Percentiles rank a stretch among this genome's conserved stretches.
Conservation (phyloP, 495 filamentous ascomycete genomes). For the Neurospora pannonica region DNA sequence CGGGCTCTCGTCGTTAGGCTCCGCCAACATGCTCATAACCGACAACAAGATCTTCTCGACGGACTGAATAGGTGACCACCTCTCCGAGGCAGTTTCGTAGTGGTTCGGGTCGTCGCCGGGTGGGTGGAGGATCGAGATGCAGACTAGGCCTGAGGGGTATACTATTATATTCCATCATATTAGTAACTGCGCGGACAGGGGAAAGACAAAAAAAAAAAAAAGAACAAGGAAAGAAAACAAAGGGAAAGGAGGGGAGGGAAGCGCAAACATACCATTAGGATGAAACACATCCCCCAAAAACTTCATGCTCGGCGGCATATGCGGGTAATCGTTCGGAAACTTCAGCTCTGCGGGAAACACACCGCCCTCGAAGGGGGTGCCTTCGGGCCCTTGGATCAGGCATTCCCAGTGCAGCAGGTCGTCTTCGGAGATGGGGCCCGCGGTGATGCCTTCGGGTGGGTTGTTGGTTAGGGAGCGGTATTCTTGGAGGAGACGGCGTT, state of each 20-base stretch:
- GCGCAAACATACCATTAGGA: conserved; percentile 89
- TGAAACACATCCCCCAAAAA: conserved; percentile 91
- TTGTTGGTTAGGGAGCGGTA: conserved; percentile 70
- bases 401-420: conserved; percentile 97
- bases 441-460: conserved; percentile 88
- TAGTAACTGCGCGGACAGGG: no score
- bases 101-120: conserved; percentile 98
- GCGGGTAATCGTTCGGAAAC: conserved; percentile 93
- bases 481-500: conserved; percentile 93
- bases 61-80: conserved; percentile 93
- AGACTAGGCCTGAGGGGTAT: conserved; percentile 83
- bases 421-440: conserved; percentile 87
- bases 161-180: no score
- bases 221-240: no score
- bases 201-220: no score
- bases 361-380: conserved; percentile 90
- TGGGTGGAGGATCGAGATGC: conserved; percentile 95
- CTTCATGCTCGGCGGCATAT: conserved; percentile 88
- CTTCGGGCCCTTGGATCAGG: conserved; percentile 88
- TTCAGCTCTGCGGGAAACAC: conserved; percentile 88
- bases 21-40: conserved; percentile 98
- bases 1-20: conserved; percentile 97
- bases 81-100: conserved; percentile 92
- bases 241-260: no score
- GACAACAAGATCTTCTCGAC: conserved; percentile 97